These are phyloP conservation scores for Neurospora discreta DNA, from an alignment of 495 filamentous ascomycete genomes.

Conservation along the genomic window DNA sequence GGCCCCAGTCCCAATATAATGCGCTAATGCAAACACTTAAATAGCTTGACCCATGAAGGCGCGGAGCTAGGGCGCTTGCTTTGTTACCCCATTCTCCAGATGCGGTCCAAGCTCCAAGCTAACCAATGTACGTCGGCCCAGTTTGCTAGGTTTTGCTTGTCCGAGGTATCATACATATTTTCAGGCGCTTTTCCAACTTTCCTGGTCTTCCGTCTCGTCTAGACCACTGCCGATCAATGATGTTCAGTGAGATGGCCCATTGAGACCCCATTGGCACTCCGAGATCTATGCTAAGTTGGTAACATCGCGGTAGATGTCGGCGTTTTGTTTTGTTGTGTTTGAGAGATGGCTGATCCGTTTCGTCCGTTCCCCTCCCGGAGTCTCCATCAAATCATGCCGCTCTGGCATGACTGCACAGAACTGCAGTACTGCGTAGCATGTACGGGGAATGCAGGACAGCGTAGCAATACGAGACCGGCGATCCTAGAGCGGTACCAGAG, in stretches of 20 bases:
- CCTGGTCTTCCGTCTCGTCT: not conserved
- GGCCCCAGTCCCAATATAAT: not conserved
- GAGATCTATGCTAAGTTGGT: not conserved
- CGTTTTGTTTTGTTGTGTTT: not conserved
- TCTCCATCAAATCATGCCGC: not conserved
- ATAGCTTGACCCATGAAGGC: not conserved
- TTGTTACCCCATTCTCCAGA: not conserved
- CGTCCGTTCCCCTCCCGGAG: not conserved
- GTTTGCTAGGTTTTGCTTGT: not conserved
- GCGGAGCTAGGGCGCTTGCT: not conserved
- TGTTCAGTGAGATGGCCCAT: not conserved
- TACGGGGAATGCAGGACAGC: not conserved
- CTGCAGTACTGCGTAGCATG: not conserved
- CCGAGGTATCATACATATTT: not conserved
- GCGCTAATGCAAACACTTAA: conserved; percentile 21
- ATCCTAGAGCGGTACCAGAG: not conserved
- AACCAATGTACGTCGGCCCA: not conserved
- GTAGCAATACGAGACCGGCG: not conserved
- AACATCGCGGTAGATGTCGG: not conserved
- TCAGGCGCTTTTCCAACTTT: not conserved
- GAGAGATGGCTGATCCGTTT: not conserved
- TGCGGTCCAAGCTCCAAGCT: not conserved
- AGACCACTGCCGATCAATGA: not conserved
- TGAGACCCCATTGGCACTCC: not conserved
- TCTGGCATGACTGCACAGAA: not conserved